Base-by-base conservation (phyloP, 1,139 yeast genomes). In the Candida mesenterica region DNA sequence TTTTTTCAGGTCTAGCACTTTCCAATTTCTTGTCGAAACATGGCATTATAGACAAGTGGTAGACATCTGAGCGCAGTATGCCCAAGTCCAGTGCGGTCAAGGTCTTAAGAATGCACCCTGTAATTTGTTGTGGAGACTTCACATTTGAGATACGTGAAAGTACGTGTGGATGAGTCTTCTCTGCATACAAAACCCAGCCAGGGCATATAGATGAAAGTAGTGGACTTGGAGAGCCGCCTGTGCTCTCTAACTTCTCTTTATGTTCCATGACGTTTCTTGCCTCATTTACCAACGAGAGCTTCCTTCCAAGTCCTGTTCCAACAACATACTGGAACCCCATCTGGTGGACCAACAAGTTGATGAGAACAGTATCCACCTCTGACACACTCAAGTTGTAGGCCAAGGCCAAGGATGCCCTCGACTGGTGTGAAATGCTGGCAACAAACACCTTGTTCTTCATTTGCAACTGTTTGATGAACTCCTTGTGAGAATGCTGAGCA, bases 1-100 rank as follows among this genome's bases (percentile, higher is more conserved):
- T 60, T 40, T 65, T 59, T 46, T 88, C 96, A 0, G 87, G 82
- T 41, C 97, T 68, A 2, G 97, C 90, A 25, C 97, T 94, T 61
- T 92, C 99, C 27, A 92, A 70, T 59, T 92, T 92, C 62, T 92
- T 92, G 59, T 92, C 99, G 56, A 92, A 92, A 51, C 97, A 92
- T 1, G 98, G 97, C 97, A 92, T 90, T 19, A 92, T 69, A 10
- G 94, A 75, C 41, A 92, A 62, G 56, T 90, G 97, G 53, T 87
- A 94, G 0, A 88, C 62, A 3, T 74, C 52, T 0, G 60, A 57
- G 8, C 64, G 55, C 13, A 48, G 53, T 38, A 57, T 59, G 22
- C 49, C 55, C 41, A 63, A 47, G 24, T 73, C 75, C 10, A 53
- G 48, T 1, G 79, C 59, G 4, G 79, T 62, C 30, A 81, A 54